phyloP scores from a whole-genome alignment of 768 basidiomycete species.

The Daedalea quercina region DNA sequence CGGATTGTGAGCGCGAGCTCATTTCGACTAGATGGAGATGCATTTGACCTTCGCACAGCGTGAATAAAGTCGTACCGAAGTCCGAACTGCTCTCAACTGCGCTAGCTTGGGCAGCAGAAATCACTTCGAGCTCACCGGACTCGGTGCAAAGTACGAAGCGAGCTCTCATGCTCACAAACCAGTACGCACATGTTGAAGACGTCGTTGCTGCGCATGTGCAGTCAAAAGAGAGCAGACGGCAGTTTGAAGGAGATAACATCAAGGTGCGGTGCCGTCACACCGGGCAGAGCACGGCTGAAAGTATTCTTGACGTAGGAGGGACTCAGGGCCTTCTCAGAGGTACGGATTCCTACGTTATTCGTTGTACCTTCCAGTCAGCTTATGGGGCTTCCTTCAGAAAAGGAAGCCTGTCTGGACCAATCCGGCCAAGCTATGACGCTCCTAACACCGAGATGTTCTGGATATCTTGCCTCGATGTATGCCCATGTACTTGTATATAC shows the following conservation, averaged over 20 bases:
- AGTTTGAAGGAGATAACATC: slow-evolving; percentile 62
- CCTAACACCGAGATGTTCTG: too few relatives aligned
- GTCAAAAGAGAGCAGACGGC: slow-evolving; percentile 41
- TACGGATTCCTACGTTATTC: slow-evolving; percentile 22
- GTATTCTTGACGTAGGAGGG: slow-evolving; percentile 46
- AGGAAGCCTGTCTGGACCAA: slow-evolving; percentile 49
- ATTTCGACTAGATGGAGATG: neutral
- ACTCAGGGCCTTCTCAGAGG: slow-evolving; percentile 60
- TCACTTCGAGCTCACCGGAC: slow-evolving; percentile 68
- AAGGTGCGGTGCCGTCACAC: slow-evolving; percentile 36
- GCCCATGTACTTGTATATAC: too few relatives aligned
- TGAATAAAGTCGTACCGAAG: slow-evolving; percentile 62
- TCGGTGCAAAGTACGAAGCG: slow-evolving; percentile 71
- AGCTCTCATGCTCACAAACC: slow-evolving; percentile 48
- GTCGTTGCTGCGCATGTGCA: slow-evolving; percentile 39
- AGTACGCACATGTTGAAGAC: slow-evolving; percentile 45
- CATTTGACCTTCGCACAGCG: slow-evolving; percentile 30
- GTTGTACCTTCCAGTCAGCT: neutral
- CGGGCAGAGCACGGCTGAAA: too few relatives aligned
- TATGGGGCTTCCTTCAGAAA: slow-evolving; percentile 25
- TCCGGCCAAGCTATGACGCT: slow-evolving; percentile 43
- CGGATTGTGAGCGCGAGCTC: slow-evolving; percentile 50
- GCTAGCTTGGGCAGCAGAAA: slow-evolving; percentile 50
- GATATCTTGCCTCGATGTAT: too few relatives aligned
- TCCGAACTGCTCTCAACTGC: slow-evolving; percentile 54